These are phyloP conservation scores for Penicilliopsis zonata DNA, from an alignment of 495 filamentous ascomycete species.

Conservation along the genomic window DNA sequence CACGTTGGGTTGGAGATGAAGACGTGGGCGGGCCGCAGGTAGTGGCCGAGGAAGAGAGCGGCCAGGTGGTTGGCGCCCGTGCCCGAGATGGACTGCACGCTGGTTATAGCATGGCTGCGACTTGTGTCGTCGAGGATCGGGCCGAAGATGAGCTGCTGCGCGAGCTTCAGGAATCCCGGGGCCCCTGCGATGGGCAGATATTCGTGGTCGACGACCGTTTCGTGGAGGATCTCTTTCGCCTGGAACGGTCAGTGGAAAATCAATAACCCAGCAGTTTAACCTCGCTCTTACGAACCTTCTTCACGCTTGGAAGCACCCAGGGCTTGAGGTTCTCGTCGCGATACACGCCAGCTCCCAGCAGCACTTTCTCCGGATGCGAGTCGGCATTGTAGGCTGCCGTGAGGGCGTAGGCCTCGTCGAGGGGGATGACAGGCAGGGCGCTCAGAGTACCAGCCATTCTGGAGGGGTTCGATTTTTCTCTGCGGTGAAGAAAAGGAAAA, in stretches of 20 bases:
- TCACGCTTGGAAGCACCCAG: conserved; percentile 19
- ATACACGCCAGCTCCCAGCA: conserved; percentile 20
- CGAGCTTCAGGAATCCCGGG: conserved; percentile 4
- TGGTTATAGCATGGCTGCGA: no score
- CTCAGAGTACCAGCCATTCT: no score
- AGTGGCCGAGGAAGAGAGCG: conserved; percentile 53
- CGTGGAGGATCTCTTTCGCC: conserved; percentile 7
- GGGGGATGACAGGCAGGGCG: no score
- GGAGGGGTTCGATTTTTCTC: no score
- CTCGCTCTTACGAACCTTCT: no score
- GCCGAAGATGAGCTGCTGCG: conserved; percentile 8
- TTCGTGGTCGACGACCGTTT: conserved; percentile 7
- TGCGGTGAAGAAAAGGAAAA: no score
- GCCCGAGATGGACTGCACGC: conserved; percentile 64
- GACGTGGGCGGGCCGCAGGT: conserved; percentile 9
- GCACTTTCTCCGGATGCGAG: conserved; percentile 16
- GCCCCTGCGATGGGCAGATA: conserved; percentile 9
- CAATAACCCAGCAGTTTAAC: no score
- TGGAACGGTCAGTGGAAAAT: no score
- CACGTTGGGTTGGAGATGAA: conserved; percentile 19
- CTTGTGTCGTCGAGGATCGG: no score
- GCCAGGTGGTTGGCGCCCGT: conserved; percentile 75
- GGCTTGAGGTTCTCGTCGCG: conserved; percentile 18
- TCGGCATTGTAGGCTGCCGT: conserved; percentile 11
- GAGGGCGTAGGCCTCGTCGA: conserved; percentile 13